These are phyloP conservation scores for Lactifluus subvellereus DNA, from an alignment of 768 basidiomycete genomes.

Conservation along the genomic window DNA sequence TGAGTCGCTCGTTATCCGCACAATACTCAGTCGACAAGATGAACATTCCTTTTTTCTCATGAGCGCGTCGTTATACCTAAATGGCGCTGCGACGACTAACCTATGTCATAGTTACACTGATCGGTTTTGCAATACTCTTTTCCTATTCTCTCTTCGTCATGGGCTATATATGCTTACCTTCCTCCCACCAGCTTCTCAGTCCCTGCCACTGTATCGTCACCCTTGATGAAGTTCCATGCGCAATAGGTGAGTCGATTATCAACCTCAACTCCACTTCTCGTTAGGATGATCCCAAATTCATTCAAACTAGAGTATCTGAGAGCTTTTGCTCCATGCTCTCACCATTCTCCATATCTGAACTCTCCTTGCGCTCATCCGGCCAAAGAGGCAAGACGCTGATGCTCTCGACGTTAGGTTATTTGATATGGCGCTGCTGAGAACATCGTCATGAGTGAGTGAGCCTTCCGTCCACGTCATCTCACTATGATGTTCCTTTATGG, in stretches of 20 bases:
- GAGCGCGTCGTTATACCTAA: slow-evolving; percentile 52
- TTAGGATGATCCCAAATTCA: slow-evolving; percentile 52
- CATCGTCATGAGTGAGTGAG: slow-evolving; percentile 32
- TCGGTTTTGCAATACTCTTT: slow-evolving; percentile 36
- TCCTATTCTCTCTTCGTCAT: slow-evolving; percentile 20
- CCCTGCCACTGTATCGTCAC: slow-evolving; percentile 22
- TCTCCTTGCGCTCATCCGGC: background rate
- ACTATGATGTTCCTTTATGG: slow-evolving; percentile 58
- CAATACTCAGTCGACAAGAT: slow-evolving; percentile 47
- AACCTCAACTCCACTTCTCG: slow-evolving; percentile 18
- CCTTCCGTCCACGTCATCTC: slow-evolving; percentile 25
- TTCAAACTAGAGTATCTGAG: slow-evolving; percentile 97
- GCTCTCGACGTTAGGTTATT: background rate
- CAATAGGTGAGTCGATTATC: slow-evolving; percentile 1
- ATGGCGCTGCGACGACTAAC: slow-evolving; percentile 45
- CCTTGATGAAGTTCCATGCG: background rate
- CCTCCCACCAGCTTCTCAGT: background rate
- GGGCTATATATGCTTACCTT: slow-evolving; percentile 2
- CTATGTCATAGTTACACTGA: slow-evolving; percentile 94
- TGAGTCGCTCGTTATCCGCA: slow-evolving; percentile 15
- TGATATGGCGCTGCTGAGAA: background rate
- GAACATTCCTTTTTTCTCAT: slow-evolving; percentile 43
- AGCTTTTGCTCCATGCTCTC: slow-evolving; percentile 64
- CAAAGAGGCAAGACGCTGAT: slow-evolving; percentile 1
- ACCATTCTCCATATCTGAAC: slow-evolving; percentile 28